Base-by-base conservation (phyloP, 2,329 filamentous ascomycete species). In the Fonsecaea monophora region DNA sequence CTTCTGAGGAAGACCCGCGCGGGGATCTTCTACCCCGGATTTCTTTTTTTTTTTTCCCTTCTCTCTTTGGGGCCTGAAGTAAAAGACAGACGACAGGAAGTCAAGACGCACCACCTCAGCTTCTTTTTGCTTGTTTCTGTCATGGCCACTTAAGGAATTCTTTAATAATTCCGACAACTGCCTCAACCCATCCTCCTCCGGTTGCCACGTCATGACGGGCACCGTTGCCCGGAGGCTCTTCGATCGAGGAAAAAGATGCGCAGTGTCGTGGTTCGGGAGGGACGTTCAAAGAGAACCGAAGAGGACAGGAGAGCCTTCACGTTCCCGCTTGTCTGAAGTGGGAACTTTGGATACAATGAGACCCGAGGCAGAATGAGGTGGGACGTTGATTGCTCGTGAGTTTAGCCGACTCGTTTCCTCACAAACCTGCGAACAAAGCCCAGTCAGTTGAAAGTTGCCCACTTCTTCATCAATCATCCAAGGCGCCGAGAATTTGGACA, bases 161-260 rank as follows among this genome's bases (percentile, higher is more conserved):
- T 90, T 92, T 76, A 99, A 87, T 81, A 89, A 97, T 76, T 89
- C 87, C 73, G 92, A 90, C 72, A 99, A 88, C 86, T 97, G 94
- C 84, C 86, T 87, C 84, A 99, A 85, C 78, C 90, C 92, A 84
- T 94, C 92, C 75, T 90, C 87, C 76, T 91, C 85, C 70, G 95
- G 95, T 83, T 96, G 92, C 95, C 95, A 99, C 80, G 90, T 87
- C 94, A 97, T 97, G 78, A 75, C 81, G 71, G 71, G 63, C 69
- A 66, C 68, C 68, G 65, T 65, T 40, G 60, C 63, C 65, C 68
- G 35, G 30, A 42, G 62, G 66, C 59, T 64, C 53, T 66, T 61
- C 60, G 37, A 61, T 56, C 55, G 57, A 9, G 56, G 53, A 37
- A 40, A 54, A 59, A 25, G 15, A 25, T 38, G 18, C 62, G 56